These are phyloP conservation scores for Vigna hirtella DNA, from an alignment of 306 rosid genomes.

Conservation along the genomic window DNA sequence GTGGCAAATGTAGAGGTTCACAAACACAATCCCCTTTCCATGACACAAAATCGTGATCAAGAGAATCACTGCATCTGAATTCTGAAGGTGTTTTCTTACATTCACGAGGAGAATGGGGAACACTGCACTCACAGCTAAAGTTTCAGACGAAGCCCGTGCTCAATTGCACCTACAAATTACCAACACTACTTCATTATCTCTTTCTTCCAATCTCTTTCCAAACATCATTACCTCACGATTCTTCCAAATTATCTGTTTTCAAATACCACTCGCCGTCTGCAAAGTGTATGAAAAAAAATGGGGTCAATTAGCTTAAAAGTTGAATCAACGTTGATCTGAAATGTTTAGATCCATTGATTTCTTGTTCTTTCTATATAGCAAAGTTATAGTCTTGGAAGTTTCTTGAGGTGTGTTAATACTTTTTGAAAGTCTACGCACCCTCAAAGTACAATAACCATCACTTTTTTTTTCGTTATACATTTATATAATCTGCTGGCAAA, in stretches of 20 bases:
- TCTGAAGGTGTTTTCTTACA: conserved; percentile 2
- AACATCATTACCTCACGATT: background rate
- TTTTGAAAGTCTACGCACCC: background rate
- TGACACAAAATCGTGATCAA: background rate
- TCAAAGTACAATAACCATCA: too few species aligned
- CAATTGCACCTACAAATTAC: background rate
- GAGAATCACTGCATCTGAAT: conserved; percentile 31
- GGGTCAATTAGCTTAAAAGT: background rate
- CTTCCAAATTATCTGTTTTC: conserved; percentile 15
- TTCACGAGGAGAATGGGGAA: conserved; percentile 56
- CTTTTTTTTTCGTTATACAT: too few species aligned
- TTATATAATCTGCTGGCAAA: too few species aligned
- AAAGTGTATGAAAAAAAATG: background rate
- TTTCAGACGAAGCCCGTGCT: conserved; percentile 45
- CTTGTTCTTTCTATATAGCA: background rate
- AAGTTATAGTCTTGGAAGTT: too few species aligned
- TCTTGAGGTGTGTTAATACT: too few species aligned
- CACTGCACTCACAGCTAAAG: background rate
- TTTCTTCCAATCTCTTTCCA: background rate
- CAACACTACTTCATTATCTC: background rate
- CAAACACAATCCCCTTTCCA: background rate
- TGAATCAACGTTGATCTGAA: background rate
- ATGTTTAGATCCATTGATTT: background rate
- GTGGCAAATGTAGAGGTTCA: conserved; percentile 15
- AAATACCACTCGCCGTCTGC: background rate